A percentile compares a stretch with the other conserved stretches of the same genome.
Evolutionary conservation across 2,329 filamentous ascomycete species (phyloP).

Genomic region (Fusarium sterilihyphosum): DNA sequence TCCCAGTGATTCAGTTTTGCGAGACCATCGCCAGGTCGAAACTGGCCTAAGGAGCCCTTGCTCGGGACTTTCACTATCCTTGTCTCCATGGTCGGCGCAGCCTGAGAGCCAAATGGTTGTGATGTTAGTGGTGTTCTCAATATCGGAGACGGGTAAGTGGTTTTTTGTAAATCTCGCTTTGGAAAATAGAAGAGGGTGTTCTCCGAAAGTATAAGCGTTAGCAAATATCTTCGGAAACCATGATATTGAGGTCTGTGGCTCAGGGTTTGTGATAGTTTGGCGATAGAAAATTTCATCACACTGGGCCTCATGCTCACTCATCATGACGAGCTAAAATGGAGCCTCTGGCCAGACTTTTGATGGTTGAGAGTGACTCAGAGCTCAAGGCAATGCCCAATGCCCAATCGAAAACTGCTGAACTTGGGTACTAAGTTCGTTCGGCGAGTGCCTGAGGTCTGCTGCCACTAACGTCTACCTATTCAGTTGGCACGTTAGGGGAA

Average conservation of each 20-base stretch:
- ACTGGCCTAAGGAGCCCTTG: slow-evolving; percentile 48
- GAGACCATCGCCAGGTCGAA: slow-evolving; percentile 43
- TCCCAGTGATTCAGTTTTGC: slow-evolving; percentile 56
- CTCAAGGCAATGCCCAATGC: slow-evolving; percentile 21
- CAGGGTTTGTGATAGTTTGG: slow-evolving; percentile 34
- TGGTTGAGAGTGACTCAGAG: slow-evolving; percentile 38
- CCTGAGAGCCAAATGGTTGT: slow-evolving; percentile 22
- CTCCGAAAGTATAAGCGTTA: neutral
- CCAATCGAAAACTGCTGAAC: slow-evolving; percentile 17
- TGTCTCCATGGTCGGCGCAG: slow-evolving; percentile 50
- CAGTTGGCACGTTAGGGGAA: slow-evolving; percentile 15
- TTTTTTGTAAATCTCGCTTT: neutral
- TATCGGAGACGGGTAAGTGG: neutral
- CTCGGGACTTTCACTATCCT: slow-evolving; percentile 50
- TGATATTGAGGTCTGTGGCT: slow-evolving; percentile 19
- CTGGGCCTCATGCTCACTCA: slow-evolving; percentile 41
- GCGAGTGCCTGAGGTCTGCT: slow-evolving; percentile 7
- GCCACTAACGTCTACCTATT: slow-evolving; percentile 17
- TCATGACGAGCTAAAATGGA: slow-evolving; percentile 40
- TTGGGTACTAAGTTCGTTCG: neutral
- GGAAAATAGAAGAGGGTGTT: neutral
- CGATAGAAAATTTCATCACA: slow-evolving; percentile 42
- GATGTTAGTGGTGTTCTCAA: slow-evolving; percentile 43
- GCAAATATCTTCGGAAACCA: slow-evolving; percentile 3
- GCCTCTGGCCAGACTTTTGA: slow-evolving; percentile 27